Conservation (phyloP, 805 yeast genomes). For the Nakazawaea pomicola region DNA sequence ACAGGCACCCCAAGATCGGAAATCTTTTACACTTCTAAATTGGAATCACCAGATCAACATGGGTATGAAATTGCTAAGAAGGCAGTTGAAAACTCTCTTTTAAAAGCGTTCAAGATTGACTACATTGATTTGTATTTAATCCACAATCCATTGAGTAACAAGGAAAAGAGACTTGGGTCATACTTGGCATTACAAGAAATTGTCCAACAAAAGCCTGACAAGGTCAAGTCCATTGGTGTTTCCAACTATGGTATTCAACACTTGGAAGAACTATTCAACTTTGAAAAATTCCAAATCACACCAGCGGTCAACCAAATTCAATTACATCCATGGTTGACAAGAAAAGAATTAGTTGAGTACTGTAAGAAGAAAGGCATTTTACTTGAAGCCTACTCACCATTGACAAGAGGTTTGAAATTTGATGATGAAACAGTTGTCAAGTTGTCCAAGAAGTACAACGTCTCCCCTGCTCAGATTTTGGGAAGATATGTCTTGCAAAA, state of each 20-base stretch:
- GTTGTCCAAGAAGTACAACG: constrained; percentile 33
- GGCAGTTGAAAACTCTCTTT: constrained; percentile 39
- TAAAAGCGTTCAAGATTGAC: constrained; percentile 36
- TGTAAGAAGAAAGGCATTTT: constrained; percentile 40
- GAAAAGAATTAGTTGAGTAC: constrained; percentile 38
- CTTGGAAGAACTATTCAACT: constrained; percentile 44
- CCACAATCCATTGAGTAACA: constrained; percentile 47
- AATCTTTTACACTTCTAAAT: constrained; percentile 37
- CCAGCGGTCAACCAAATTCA: constrained; percentile 50
- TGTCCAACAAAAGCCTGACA: constrained; percentile 38
- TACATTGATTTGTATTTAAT: constrained; percentile 52
- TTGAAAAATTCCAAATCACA: constrained; percentile 35
- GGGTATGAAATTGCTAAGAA: constrained; percentile 34
- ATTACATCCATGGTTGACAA: constrained; percentile 44
- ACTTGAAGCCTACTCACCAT: constrained; percentile 60
- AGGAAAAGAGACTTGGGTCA: constrained; percentile 38
- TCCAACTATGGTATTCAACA: constrained; percentile 61
- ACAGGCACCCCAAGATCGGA: constrained; percentile 28
- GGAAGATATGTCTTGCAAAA: constrained; percentile 44
- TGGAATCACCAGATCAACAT: constrained; percentile 24
- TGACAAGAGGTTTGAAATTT: constrained; percentile 48
- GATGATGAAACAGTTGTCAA: constrained; percentile 34
- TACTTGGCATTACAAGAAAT: constrained; percentile 55
- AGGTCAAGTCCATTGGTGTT: constrained; percentile 52
- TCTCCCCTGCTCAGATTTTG: constrained; percentile 40